Evolutionary conservation across 768 basidiomycete genomes (phyloP).

Genomic region (Leccinum aurantiacum): DNA sequence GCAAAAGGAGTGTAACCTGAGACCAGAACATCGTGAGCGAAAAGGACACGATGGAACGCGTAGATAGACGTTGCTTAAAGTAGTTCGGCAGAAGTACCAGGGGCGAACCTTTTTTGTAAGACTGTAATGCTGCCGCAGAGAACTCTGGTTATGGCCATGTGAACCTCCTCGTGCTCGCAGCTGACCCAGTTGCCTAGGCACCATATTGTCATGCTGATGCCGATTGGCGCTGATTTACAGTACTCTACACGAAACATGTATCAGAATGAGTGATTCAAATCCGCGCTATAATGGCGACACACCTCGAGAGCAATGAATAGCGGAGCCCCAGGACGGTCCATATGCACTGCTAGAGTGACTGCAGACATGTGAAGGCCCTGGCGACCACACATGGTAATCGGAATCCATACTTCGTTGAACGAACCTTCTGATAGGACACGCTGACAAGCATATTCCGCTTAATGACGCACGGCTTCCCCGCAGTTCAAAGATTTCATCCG

Average conservation of each 20-base stretch:
- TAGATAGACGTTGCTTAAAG: constrained; percentile 9
- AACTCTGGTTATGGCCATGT: background rate
- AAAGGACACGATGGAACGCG: background rate
- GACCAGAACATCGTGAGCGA: constrained; percentile 12
- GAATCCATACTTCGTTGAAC: background rate
- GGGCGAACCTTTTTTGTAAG: background rate
- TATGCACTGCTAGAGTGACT: background rate
- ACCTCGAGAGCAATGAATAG: background rate
- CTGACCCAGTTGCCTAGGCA: constrained; percentile 4
- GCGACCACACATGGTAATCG: background rate
- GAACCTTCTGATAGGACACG: background rate
- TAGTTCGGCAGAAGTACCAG: background rate
- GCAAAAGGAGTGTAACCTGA: constrained; percentile 9
- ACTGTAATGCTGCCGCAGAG: background rate
- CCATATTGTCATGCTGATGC: background rate
- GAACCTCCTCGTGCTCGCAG: background rate
- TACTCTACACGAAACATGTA: constrained; percentile 9
- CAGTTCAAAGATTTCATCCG: background rate
- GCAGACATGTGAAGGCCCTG: background rate
- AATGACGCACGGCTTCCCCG: background rate
- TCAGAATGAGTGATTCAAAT: background rate
- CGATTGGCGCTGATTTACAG: background rate
- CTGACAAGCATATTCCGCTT: background rate
- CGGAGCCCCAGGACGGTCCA: no score
- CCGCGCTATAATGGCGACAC: background rate